Percentiles rank a stretch among this genome's conserved stretches.
phyloP scores from a whole-genome alignment of 2,329 filamentous ascomycete genomes.

The Ceratocystis alfenasii region DNA sequence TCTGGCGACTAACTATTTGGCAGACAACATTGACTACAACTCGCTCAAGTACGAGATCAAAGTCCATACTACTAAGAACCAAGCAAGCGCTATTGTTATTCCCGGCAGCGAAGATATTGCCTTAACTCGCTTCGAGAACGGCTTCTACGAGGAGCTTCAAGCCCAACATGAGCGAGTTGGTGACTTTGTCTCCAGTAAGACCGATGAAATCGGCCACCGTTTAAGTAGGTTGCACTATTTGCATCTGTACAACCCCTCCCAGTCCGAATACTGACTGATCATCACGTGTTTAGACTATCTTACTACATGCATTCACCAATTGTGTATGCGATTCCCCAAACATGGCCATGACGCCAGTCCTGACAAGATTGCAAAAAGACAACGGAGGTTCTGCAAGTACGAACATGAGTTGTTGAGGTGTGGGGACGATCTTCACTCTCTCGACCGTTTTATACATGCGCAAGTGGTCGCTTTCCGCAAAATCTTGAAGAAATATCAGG shows the following conservation, averaged over 20 bases:
- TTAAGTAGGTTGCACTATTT: constrained; percentile 41
- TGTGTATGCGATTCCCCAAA: constrained; percentile 35
- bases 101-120: constrained; percentile 54
- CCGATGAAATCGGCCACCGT: constrained; percentile 61
- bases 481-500: constrained; percentile 72
- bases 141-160: constrained; percentile 59
- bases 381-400: constrained; percentile 42
- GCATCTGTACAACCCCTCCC: neutral
- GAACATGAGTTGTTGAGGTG: constrained; percentile 44
- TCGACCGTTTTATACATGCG: constrained; percentile 60
- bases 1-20: constrained; percentile 11
- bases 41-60: constrained; percentile 78
- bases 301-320: constrained; percentile 36
- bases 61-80: constrained; percentile 58
- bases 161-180: constrained; percentile 66
- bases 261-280: constrained; percentile 24
- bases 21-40: constrained; percentile 83
- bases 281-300: constrained; percentile 35
- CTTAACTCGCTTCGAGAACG: constrained; percentile 53
- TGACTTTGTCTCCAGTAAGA: constrained; percentile 68
- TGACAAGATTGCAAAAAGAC: constrained; percentile 32
- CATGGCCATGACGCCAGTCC: constrained; percentile 24
- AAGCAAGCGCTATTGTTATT: constrained; percentile 59
- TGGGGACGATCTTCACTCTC: constrained; percentile 56
- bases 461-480: constrained; percentile 70